Evolutionary conservation across 2,329 filamentous ascomycete genomes (phyloP).

Genomic region (Scolecobasidium constrictum): DNA sequence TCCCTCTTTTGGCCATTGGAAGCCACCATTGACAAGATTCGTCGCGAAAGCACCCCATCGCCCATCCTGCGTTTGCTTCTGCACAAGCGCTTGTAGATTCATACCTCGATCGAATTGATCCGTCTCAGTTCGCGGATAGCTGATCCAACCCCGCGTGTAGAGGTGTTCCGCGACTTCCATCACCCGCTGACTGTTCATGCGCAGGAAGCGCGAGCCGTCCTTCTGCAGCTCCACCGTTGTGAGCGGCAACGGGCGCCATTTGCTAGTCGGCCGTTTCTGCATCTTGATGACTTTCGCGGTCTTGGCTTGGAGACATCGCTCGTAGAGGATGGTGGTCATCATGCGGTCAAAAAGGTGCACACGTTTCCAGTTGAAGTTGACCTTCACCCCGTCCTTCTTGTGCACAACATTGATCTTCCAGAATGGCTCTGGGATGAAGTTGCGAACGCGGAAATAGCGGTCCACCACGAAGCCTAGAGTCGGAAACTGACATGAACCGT

Average conservation of each 20-base stretch:
- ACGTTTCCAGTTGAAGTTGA: slow-evolving; percentile 75
- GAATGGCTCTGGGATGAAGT: slow-evolving; percentile 85
- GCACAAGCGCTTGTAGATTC: slow-evolving; percentile 66
- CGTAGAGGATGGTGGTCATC: slow-evolving; percentile 69
- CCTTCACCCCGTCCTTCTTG: slow-evolving; percentile 63
- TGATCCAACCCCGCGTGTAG: slow-evolving; percentile 93
- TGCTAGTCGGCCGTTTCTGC: slow-evolving; percentile 81
- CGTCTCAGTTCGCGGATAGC: slow-evolving; percentile 93
- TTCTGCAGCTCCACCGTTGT: slow-evolving; percentile 97
- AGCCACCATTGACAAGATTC: slow-evolving; percentile 60
- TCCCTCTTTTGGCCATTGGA: slow-evolving; percentile 71
- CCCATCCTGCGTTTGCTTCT: slow-evolving; percentile 69
- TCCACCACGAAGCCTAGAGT: slow-evolving; percentile 96
- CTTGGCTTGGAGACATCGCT: slow-evolving; percentile 69
- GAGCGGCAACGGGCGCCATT: slow-evolving; percentile 85
- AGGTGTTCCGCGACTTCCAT: slow-evolving; percentile 79
- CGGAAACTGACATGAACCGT: slow-evolving; percentile 96
- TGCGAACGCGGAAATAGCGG: slow-evolving; percentile 84
- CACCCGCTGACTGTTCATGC: slow-evolving; percentile 82
- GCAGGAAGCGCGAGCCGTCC: slow-evolving; percentile 77
- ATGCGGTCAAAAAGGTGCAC: slow-evolving; percentile 81
- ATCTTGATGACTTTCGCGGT: slow-evolving; percentile 74
- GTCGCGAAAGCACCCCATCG: slow-evolving; percentile 52
- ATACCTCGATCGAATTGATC: slow-evolving; percentile 90
- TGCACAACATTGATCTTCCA: slow-evolving; percentile 87